A percentile compares a stretch with the other conserved stretches of the same genome.
phyloP scores from a whole-genome alignment of 2,329 filamentous ascomycete genomes.

The Calonectria pauciramosa region DNA sequence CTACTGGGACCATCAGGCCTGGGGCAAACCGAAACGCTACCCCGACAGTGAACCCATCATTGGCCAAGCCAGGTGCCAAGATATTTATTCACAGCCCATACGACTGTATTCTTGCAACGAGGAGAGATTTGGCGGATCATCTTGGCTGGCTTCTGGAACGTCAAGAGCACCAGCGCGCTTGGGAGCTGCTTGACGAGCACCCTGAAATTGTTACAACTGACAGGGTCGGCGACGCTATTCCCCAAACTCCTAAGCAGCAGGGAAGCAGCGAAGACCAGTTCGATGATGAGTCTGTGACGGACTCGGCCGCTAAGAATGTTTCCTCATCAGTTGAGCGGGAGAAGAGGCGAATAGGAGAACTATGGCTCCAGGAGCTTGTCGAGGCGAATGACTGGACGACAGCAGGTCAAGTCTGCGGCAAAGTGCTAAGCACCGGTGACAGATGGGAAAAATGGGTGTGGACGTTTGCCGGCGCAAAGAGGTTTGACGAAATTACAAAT shows the following conservation, averaged over 20 bases:
- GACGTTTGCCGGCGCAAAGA: constrained; percentile 87
- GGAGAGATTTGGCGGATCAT: constrained; percentile 88
- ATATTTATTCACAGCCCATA: constrained; percentile 98
- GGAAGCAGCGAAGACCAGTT: constrained; percentile 74
- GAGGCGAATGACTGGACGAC: constrained; percentile 79
- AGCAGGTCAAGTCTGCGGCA: constrained; percentile 85
- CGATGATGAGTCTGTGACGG: constrained; percentile 73
- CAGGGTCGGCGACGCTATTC: constrained; percentile 54
- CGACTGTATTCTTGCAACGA: constrained; percentile 93
- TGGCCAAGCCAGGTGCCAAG: constrained; percentile 72
- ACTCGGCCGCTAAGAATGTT: constrained; percentile 69
- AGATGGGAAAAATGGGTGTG: constrained; percentile 98
- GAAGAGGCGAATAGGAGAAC: constrained; percentile 90
- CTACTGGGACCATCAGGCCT: constrained; percentile 48
- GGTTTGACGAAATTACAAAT: constrained; percentile 90
- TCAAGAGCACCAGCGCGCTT: constrained; percentile 85
- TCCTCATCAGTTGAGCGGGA: constrained; percentile 84
- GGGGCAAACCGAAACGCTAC: constrained; percentile 41
- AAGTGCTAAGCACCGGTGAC: constrained; percentile 82
- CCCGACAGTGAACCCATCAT: constrained; percentile 64
- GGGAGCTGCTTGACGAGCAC: constrained; percentile 90
- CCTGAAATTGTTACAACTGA: constrained; percentile 76
- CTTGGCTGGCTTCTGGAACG: constrained; percentile 88
- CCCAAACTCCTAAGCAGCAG: constrained; percentile 57
- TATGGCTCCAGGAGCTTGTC: constrained; percentile 92